phyloP scores from a whole-genome alignment of 2,329 filamentous ascomycete species.

The Cryphonectria japonica region DNA sequence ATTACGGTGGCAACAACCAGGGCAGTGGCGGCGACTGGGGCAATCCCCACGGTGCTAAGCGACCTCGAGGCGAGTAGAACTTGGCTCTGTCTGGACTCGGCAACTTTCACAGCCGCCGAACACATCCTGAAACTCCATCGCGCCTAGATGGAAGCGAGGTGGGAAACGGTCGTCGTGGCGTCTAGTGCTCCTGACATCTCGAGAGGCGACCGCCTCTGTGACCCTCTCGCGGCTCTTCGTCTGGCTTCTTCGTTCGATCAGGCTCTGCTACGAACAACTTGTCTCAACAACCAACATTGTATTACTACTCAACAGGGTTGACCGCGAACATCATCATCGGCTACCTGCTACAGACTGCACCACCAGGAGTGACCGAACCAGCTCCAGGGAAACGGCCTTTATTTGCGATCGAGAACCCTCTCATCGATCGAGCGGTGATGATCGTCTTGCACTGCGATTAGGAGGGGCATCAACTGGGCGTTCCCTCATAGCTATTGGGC shows the following conservation, averaged over 20 bases:
- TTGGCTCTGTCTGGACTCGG: not conserved
- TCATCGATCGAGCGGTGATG: not conserved
- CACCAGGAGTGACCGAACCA: not conserved
- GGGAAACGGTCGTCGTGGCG: not conserved
- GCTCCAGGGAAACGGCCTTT: not conserved
- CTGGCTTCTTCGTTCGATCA: not conserved
- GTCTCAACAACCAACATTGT: not conserved
- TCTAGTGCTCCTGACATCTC: not conserved
- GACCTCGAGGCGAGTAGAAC: conserved; percentile 70
- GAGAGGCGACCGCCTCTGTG: not conserved
- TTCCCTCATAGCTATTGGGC: not conserved
- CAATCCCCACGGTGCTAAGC: conserved; percentile 82
- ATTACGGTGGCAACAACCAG: conserved; percentile 68
- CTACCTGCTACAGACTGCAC: not conserved
- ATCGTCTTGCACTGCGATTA: not conserved
- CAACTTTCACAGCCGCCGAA: not conserved
- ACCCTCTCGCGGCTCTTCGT: not conserved
- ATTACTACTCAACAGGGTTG: not conserved
- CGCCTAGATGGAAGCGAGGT: not conserved
- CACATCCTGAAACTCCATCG: not conserved
- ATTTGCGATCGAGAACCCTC: not conserved
- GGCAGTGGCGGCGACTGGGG: conserved; percentile 63
- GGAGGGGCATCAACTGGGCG: not conserved
- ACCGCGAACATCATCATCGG: not conserved
- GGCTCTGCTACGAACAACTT: not conserved